Conservation (phyloP, 148 eudicot species). For the Pouteria glomerata region DNA sequence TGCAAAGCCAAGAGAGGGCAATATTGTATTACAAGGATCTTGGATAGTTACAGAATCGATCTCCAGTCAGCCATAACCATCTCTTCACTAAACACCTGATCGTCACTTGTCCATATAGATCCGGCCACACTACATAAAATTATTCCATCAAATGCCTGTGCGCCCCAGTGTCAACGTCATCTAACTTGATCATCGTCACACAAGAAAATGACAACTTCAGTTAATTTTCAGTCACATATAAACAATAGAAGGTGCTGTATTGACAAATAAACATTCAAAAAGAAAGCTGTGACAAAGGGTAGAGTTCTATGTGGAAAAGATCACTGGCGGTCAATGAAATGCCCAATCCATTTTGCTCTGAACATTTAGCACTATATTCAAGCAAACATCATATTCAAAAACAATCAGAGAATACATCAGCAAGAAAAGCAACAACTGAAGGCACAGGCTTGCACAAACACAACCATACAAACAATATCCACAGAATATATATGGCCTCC, state of each 20-base stretch:
- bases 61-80: constrained; percentile 6
- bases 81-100: neutral
- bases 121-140: too few relatives aligned
- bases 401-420: neutral
- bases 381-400: neutral
- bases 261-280: neutral
- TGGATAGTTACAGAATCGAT: too few relatives aligned
- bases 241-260: neutral
- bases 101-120: neutral
- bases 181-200: neutral
- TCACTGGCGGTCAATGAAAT: neutral
- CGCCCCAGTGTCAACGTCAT: neutral
- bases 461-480: neutral
- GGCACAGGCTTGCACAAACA: constrained; percentile 4
- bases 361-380: neutral
- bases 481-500: neutral
- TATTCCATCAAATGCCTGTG: neutral
- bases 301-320: too few relatives aligned
- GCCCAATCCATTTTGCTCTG: neutral
- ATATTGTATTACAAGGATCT: too few relatives aligned
- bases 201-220: neutral
- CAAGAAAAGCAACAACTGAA: constrained; percentile 3
- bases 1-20: too few relatives aligned
- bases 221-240: neutral
- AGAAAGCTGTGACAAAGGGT: neutral